A percentile compares a stretch with the other conserved stretches of the same genome.
phyloP scores from a whole-genome alignment of 164 flowering plant species.

The Aristolochia californica region DNA sequence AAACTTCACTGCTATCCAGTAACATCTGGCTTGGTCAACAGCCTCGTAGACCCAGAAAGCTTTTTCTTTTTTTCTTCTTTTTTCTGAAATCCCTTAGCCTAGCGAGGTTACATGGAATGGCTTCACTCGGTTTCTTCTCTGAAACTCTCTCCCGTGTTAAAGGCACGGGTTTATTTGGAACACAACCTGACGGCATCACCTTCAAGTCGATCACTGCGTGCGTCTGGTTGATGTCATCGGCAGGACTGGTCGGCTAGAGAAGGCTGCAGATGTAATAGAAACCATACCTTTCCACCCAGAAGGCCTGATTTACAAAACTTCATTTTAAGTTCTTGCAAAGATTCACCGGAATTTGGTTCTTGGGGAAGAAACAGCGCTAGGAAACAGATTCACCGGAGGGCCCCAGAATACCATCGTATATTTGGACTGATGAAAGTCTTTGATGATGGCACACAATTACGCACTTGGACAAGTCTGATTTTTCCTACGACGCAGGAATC shows the following conservation, averaged over 20 bases:
- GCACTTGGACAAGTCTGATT: too few relatives aligned
- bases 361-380: slow-evolving; percentile 52
- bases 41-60: slow-evolving; percentile 26
- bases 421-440: too few relatives aligned
- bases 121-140: slow-evolving; percentile 32
- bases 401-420: too few relatives aligned
- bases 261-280: slow-evolving; percentile 32
- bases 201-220: slow-evolving; percentile 41
- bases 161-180: slow-evolving; percentile 39
- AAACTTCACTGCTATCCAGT: slow-evolving; percentile 35
- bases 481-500: too few relatives aligned
- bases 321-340: slow-evolving; percentile 40
- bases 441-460: slow-evolving; percentile 45
- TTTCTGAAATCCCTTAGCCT: slow-evolving; percentile 24
- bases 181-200: slow-evolving; percentile 41
- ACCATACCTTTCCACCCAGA: slow-evolving; percentile 36
- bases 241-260: slow-evolving; percentile 39
- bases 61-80: too few relatives aligned
- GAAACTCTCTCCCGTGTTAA: slow-evolving; percentile 41
- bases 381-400: slow-evolving; percentile 43
- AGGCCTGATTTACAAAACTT: slow-evolving; percentile 35
- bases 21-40: slow-evolving; percentile 30
- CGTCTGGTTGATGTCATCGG: slow-evolving; percentile 53
- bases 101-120: slow-evolving; percentile 56
- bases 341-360: slow-evolving; percentile 33